phyloP scores from a whole-genome alignment of 2,329 filamentous ascomycete genomes.

The Tolypocladium sp. region DNA sequence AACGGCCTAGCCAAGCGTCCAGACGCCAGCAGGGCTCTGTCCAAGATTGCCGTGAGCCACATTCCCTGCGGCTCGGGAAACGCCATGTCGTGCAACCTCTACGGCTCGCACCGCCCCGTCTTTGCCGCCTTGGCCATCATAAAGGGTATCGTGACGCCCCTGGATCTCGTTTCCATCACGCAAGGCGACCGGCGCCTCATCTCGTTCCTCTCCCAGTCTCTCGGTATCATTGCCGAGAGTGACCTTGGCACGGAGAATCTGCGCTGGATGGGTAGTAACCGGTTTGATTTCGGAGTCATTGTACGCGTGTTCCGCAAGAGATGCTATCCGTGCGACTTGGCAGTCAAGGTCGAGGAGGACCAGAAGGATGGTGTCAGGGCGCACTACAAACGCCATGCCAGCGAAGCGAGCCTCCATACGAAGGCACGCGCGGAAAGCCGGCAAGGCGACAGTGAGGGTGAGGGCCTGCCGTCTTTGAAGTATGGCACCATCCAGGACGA shows the following conservation, averaged over 20 bases:
- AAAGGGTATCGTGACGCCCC: conserved; percentile 74
- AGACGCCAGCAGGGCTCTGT: conserved; percentile 66
- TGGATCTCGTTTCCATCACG: conserved; percentile 83
- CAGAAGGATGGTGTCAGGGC: conserved; percentile 66
- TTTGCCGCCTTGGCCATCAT: conserved; percentile 74
- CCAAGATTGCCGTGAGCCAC: conserved; percentile 72
- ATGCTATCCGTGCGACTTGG: conserved; percentile 81
- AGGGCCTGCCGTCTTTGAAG: conserved; percentile 60
- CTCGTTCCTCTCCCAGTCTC: conserved; percentile 83
- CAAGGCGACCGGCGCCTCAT: conserved; percentile 66
- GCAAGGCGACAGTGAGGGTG: conserved; percentile 16
- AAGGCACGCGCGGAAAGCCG: conserved; percentile 11
- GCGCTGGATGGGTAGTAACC: conserved; percentile 81
- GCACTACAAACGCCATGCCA: conserved; percentile 52
- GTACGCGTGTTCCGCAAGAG: conserved; percentile 65
- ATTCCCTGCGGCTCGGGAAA: conserved; percentile 92
- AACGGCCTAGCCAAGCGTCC: conserved; percentile 75
- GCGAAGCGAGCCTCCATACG: conserved; percentile 15
- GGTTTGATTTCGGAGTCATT: conserved; percentile 83
- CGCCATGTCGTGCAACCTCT: conserved; percentile 83
- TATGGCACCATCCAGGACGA: conserved; percentile 75
- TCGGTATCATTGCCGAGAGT: conserved; percentile 83
- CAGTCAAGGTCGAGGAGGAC: conserved; percentile 71
- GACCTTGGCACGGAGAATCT: conserved; percentile 86
- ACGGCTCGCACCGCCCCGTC: conserved; percentile 67